phyloP scores from a whole-genome alignment of 2,329 filamentous ascomycete genomes.

The Neofusicoccum ribis region DNA sequence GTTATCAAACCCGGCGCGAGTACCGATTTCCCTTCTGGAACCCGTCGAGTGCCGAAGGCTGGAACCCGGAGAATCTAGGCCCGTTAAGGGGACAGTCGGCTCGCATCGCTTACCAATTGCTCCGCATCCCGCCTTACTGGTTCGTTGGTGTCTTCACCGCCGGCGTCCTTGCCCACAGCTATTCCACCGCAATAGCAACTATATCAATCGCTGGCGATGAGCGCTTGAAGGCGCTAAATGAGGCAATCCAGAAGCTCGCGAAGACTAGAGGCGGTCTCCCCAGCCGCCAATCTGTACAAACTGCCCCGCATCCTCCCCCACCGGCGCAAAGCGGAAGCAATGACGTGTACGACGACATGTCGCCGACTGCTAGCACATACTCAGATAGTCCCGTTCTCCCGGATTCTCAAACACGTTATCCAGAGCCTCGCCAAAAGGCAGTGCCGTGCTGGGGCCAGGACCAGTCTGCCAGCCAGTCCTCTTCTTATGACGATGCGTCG shows the following conservation, averaged over 20 bases:
- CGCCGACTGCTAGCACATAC: constrained; percentile 39
- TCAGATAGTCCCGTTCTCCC: constrained; percentile 31
- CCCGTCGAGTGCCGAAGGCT: constrained; percentile 36
- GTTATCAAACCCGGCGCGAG: constrained; percentile 35
- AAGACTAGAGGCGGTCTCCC: neutral
- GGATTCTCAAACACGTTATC: constrained; percentile 29
- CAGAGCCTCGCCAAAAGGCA: constrained; percentile 16
- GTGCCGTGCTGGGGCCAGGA: constrained; percentile 14
- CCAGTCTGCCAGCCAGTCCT: constrained; percentile 23
- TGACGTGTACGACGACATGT: constrained; percentile 40
- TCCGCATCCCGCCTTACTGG: constrained; percentile 30
- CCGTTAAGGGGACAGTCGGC: constrained; percentile 36
- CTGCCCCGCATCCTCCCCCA: neutral
- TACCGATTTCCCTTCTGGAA: constrained; percentile 46
- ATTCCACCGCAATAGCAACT: neutral
- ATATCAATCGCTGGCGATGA: constrained; percentile 25
- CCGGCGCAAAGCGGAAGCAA: neutral
- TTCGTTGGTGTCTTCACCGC: constrained; percentile 36
- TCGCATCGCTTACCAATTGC: constrained; percentile 31
- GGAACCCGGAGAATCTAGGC: constrained; percentile 41
- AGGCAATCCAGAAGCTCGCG: constrained; percentile 1
- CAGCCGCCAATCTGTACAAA: neutral
- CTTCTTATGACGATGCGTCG: constrained; percentile 34
- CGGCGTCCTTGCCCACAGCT: constrained; percentile 21
- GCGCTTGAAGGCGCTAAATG: constrained; percentile 23